Evolutionary conservation across 2,329 filamentous ascomycete genomes (phyloP), one percentile per base, ranked within the genome.

Genomic region (Aspergillus ustus): DNA sequence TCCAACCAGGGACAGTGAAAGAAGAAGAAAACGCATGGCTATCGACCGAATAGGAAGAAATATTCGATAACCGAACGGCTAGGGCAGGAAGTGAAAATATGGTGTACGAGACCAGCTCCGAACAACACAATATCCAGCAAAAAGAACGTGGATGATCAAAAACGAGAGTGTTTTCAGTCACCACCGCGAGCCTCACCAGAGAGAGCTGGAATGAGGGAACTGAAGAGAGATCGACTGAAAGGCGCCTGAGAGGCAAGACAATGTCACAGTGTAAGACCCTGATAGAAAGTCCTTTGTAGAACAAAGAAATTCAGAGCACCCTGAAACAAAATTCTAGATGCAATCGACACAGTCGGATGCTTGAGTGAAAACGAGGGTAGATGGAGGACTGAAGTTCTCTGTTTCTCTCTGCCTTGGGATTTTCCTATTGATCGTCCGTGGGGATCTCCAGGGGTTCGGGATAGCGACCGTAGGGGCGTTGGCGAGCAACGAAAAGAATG

Each of bases 41-140:
- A 45, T 51, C 13, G 51, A 9, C 46, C 8, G 46, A 40, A 49
- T 43, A 60, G 34, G 37, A 57, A 17, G n/a, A 25, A 56, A 57
- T 2, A 4, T 52, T 55, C 22, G 51, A 56, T 46, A 53, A 29
- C 48, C 11, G 51, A 56, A 29, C 25, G 13, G 46, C 45, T 25
- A 28, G 17, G 15, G 45, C 28, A 25, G 46, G 48, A 43, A 49
- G n/a, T 54, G 44, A 49, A 25, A 57, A 63, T 59, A 59, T 40
- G 29, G 65, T 51, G 59, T 52, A 66, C 65, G 73, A 75, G 73
- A 67, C 73, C 73, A 68, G 73, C 73, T 75, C 72, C 62, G 44
- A 45, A 51, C 56, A 57, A 45, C 31, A 57, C 45, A 48, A 53
- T 53, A 49, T 57, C 57, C 52, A 37, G 28, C 29, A 34, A 61